These are phyloP conservation scores for Purpureocillium takamizusanense DNA, from an alignment of 2,329 filamentous ascomycete genomes.

Conservation along the genomic window DNA sequence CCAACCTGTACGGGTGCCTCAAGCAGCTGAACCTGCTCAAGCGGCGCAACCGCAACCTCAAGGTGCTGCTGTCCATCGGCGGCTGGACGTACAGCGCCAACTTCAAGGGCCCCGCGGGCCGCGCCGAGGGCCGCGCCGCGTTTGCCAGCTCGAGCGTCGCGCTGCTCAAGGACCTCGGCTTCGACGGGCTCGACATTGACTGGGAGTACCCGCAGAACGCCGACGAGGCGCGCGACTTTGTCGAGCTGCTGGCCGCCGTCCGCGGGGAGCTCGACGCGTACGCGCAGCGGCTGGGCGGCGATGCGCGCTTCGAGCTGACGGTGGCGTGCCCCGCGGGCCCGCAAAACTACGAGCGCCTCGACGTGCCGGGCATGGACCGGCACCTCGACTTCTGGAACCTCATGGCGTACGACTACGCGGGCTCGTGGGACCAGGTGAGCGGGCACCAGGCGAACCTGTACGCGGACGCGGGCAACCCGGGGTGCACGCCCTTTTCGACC, in stretches of 20 bases:
- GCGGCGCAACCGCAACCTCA: conserved; percentile 70
- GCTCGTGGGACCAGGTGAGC: conserved; percentile 63
- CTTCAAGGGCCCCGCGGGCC: conserved; percentile 68
- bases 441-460: conserved; percentile 80
- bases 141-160: conserved; percentile 70
- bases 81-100: conserved; percentile 90
- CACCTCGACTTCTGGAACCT: conserved; percentile 69
- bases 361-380: conserved; percentile 54
- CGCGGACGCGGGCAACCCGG: conserved; percentile 44
- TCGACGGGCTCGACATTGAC: conserved; percentile 63
- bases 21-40: conserved; percentile 87
- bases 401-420: conserved; percentile 86
- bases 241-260: conserved; percentile 47
- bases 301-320: conserved; percentile 53
- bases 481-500: conserved; percentile 71
- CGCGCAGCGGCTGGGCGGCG: conserved; percentile 28
- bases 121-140: conserved; percentile 53
- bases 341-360: conserved; percentile 52
- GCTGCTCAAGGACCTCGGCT: conserved; percentile 70
- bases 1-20: conserved; percentile 78
- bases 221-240: conserved; percentile 47
- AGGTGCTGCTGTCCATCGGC: conserved; percentile 77
- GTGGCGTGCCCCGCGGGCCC: conserved; percentile 56
- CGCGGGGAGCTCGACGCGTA: conserved; percentile 52
- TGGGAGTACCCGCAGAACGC: conserved; percentile 56